Conservation (phyloP, 371 early-diverging fungal genomes). For the Apophysomyces variabilis region DNA sequence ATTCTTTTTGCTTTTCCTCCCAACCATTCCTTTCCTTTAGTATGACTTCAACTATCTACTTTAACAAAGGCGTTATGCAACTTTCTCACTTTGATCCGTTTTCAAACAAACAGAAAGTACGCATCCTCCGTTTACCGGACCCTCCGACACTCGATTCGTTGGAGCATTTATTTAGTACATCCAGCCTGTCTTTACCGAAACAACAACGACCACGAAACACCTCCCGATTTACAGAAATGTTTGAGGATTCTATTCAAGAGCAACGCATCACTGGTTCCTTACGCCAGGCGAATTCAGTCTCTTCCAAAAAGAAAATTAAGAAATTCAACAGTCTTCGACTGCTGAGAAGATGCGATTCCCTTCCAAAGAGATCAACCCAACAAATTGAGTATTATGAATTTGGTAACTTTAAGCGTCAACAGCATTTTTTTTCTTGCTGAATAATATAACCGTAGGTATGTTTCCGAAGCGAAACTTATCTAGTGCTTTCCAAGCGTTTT, state of each 20-base stretch:
- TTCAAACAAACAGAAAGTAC: conserved; percentile 30
- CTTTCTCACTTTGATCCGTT: conserved; percentile 38
- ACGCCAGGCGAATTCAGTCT: background rate
- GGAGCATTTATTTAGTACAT: conserved; percentile 28
- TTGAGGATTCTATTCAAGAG: background rate
- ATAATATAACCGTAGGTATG: background rate
- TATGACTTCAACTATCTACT: conserved; percentile 25
- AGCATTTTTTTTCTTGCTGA: background rate
- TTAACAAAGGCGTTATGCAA: conserved; percentile 38
- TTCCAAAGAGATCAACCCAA: background rate
- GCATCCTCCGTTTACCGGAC: conserved; percentile 29
- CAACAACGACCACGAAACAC: background rate
- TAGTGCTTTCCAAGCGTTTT: background rate
- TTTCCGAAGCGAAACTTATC: background rate
- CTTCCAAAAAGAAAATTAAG: background rate
- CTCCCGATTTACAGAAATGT: background rate
- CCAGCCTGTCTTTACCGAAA: conserved; percentile 29
- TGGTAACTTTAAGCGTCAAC: background rate
- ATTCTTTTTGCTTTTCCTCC: conserved; percentile 20
- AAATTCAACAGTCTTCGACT: background rate
- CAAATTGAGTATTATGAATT: background rate
- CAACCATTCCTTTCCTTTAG: conserved; percentile 13
- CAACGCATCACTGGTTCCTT: background rate
- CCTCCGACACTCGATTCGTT: conserved; percentile 33
- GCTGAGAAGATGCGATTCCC: background rate